These are phyloP conservation scores for Exidia glandulosa DNA, from an alignment of 768 basidiomycete species.

Conservation along the genomic window DNA sequence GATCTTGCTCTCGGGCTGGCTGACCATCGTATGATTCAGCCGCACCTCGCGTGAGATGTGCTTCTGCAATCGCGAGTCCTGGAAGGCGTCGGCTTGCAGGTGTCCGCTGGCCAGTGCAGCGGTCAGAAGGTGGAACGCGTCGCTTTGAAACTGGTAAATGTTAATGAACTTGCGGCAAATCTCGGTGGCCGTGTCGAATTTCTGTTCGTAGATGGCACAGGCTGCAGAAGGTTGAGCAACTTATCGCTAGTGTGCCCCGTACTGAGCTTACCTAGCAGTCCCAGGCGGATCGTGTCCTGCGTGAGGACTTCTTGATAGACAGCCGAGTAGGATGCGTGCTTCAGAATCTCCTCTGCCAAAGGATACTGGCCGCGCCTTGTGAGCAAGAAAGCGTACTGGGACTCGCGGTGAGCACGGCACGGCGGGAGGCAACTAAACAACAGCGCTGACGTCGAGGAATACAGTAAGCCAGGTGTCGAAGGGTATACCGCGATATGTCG, in stretches of 20 bases:
- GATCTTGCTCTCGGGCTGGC: conserved; percentile 56
- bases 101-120: conserved; percentile 64
- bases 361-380: conserved; percentile 53
- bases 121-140: conserved; percentile 67
- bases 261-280: conserved; percentile 53
- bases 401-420: not conserved
- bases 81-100: conserved; percentile 62
- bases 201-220: conserved; percentile 51
- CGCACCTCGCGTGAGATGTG: conserved; percentile 73
- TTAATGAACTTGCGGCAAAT: conserved; percentile 68
- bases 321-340: conserved; percentile 66
- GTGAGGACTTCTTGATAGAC: conserved; percentile 47
- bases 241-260: not conserved
- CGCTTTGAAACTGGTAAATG: conserved; percentile 75
- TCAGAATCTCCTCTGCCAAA: conserved; percentile 60
- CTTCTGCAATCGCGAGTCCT: conserved; percentile 70
- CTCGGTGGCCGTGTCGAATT: conserved; percentile 51
- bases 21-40: conserved; percentile 52
- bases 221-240: conserved; percentile 32
- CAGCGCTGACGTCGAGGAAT: conserved; percentile 63
- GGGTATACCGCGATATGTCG: conserved; percentile 67
- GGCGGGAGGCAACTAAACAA: not conserved
- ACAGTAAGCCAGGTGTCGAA: conserved; percentile 81
- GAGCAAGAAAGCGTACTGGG: conserved; percentile 64
- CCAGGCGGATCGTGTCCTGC: conserved; percentile 65